Base-by-base conservation (phyloP, 352 stramenopile genomes). In the Pythium aphanidermatum region DNA sequence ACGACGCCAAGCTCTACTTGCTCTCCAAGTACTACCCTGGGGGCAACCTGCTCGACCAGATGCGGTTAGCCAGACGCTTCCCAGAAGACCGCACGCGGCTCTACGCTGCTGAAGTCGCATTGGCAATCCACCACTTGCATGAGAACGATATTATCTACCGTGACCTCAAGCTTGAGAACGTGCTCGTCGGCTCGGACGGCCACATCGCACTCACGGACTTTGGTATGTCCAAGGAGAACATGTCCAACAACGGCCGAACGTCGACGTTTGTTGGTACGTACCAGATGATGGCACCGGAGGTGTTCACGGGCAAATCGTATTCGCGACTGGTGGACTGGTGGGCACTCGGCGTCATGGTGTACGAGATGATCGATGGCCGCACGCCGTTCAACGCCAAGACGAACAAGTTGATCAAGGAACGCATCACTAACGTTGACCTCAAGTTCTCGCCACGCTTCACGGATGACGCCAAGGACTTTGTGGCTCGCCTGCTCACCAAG, bases 121-220 rank as follows among this genome's bases (percentile, higher is more conserved):
- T 98, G 2, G 97, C 97, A 19, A 93, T 99, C 37, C 70, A 91
- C 45, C 80, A 97, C 60, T 61, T 98, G 55, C 92, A 98, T 71
- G 57, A 79, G 35, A 80, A 95, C 51, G 79, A 97, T 73, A 97
- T 98, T 68, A 96, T 98, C 60, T 98, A 98, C 75, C 80, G 96
- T 27, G 96, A 99, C 65, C 74, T 99, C 23, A 99, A 99, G 73
- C 92, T 97, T 28, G 96, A 99, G 64, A 99, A 99, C 61, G 92
- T 99, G 29, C 65, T 99, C 12, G 82, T 99, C 31, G 95, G 97
- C 52, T 86, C 82, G 12, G 68, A 95, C 38, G 97, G 97, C 31
- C 94, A 99, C 58, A 83, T 99, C 32, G 86, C 95, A 29, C 70
- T 99, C 17, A 99, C 96, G 34, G 96, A 99, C 69, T 99, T 99